Evolutionary conservation across 2,329 filamentous ascomycete species (phyloP).

Genomic region (Periglandula ipomoeae): DNA sequence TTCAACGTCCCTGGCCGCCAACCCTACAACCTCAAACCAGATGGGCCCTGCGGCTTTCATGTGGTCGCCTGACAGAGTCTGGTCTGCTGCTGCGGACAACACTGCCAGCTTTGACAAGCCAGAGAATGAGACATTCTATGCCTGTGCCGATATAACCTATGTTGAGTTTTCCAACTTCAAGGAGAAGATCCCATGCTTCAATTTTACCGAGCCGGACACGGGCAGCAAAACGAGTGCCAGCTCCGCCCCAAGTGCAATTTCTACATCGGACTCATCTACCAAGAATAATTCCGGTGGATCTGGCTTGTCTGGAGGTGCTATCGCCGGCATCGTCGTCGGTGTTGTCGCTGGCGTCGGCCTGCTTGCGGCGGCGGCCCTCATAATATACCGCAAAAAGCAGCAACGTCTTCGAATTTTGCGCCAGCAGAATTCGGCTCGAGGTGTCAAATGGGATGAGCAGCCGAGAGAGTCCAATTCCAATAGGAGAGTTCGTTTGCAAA

Average conservation of each 20-base stretch:
- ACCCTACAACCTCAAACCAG: constrained; percentile 13
- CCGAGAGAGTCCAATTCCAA: constrained; percentile 13
- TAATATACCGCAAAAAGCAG: constrained; percentile 35
- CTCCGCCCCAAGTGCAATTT: constrained; percentile 6
- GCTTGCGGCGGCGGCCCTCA: constrained; percentile 49
- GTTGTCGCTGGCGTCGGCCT: constrained; percentile 53
- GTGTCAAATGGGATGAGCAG: constrained; percentile 16
- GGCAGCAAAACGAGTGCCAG: constrained; percentile 13
- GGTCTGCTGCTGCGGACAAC: constrained; percentile 46
- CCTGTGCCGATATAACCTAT: constrained; percentile 39
- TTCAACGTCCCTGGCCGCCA: background rate
- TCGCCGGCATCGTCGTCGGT: constrained; percentile 68
- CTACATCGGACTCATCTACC: constrained; percentile 13
- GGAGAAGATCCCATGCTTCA: constrained; percentile 32
- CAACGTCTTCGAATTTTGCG: constrained; percentile 14
- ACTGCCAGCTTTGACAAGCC: constrained; percentile 34
- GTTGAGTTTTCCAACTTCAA: constrained; percentile 26
- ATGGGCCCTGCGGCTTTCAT: constrained; percentile 50
- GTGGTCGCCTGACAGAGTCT: constrained; percentile 50
- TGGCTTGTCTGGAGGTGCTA: constrained; percentile 55
- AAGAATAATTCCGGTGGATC: constrained; percentile 15
- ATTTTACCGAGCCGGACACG: constrained; percentile 28
- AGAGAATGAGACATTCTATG: constrained; percentile 36
- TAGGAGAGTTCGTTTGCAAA: constrained; percentile 13
- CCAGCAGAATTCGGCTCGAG: constrained; percentile 16